These are phyloP conservation scores for Fraxinus velutina DNA, from an alignment of 305 asterid genomes.

Conservation along the genomic window DNA sequence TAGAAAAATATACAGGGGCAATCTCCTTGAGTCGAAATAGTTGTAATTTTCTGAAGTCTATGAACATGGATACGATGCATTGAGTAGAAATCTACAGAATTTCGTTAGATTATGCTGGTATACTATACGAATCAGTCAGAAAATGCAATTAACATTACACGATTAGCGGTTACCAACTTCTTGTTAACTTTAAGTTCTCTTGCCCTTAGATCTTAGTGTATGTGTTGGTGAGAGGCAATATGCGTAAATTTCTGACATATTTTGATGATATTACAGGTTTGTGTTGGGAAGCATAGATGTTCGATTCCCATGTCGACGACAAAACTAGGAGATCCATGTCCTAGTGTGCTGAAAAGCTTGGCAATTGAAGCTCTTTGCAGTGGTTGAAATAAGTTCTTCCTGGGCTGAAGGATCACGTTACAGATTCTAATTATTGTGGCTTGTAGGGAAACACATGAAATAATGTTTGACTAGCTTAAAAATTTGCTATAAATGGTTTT, in stretches of 20 bases:
- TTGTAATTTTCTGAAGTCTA: not conserved
- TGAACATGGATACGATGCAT: not conserved
- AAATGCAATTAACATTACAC: not conserved
- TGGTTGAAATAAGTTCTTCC: conserved; percentile 21
- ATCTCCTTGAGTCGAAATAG: not conserved
- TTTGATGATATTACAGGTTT: conserved; percentile 37
- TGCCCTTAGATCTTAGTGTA: not conserved
- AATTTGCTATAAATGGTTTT: not conserved
- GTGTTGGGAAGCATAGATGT: conserved; percentile 57
- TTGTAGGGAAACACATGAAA: not conserved
- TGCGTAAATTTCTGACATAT: not conserved
- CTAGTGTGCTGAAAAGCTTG: conserved; percentile 44
- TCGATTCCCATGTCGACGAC: conserved; percentile 39
- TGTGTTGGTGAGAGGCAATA: not conserved
- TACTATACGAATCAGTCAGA: not conserved
- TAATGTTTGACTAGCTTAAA: not conserved
- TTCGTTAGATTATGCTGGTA: not conserved
- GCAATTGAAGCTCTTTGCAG: conserved; percentile 65
- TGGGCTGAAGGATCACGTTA: not conserved
- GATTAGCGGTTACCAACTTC: not conserved
- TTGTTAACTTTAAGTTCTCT: not conserved
- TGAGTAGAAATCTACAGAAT: not conserved
- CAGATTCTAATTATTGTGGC: not conserved
- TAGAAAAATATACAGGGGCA: not conserved
- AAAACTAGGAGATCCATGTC: conserved; percentile 58